Evolutionary conservation across 228 moss, liverwort and hornwort species (phyloP), one percentile per base, ranked within the genome.

Genomic region (Sphagnum fallax): DNA sequence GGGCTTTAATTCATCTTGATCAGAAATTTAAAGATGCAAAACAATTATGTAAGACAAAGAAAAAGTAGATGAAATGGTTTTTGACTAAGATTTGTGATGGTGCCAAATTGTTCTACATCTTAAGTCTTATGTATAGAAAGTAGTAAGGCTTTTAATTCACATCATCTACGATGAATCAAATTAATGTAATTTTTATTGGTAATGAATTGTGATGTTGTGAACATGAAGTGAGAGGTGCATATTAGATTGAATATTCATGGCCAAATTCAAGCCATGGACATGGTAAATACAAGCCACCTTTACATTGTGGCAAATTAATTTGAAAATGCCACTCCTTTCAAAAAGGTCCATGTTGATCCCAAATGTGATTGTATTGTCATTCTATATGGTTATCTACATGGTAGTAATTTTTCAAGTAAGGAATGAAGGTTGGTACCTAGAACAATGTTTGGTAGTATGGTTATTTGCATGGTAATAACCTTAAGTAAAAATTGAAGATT

Each of bases 51-150:
- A 98, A 94, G 79, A 98, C 98, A 10, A 98, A 94, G 80, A 98
- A 98, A 71, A 87, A 87, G 60, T 74, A 93, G 67, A 98, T 93
- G 69, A 92, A 84, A 63, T 83, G 98, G 61, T 94, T 98, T 73
- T 98, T 92, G 94, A 98, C 94, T 61, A 94, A 98, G 75, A 98
- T 98, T 51, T 98, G 91, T 65, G 98, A 98, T 61, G 94, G 94
- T 59, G 94, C 92, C 51, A 94, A 98, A 72, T 70, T 98, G 4
- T 98, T 94, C 63, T 94, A 98, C 71, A 80, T 98, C 66, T 98
- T 90, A n/a, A 94, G 94, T 72, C 94, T 98, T 72, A 75, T 93
- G 10, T 85, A 92, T 69, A 92, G 94, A 77, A 94, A 89, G 94
- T 97, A 75, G 91, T 47, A 51, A 64, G 55, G 9, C 10, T 70